phyloP scores from a whole-genome alignment of 2,329 filamentous ascomycete genomes.

The Xylaria sp. region DNA sequence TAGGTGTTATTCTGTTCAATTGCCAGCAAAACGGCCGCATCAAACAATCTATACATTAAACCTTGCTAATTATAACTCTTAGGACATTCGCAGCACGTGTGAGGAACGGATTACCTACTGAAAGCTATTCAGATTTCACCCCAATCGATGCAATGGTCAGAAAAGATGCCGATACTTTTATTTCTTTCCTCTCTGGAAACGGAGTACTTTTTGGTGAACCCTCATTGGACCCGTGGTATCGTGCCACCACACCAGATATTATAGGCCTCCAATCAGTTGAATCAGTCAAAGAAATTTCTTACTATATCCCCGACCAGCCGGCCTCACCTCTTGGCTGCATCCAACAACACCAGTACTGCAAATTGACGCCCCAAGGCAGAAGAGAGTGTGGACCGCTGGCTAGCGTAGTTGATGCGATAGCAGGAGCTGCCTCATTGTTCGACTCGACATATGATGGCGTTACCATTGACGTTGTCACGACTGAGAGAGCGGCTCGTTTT shows the following conservation, averaged over 20 bases:
- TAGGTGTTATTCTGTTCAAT: no score
- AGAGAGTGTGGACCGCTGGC: slow-evolving; percentile 1
- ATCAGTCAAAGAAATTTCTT: no score
- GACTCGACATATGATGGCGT: neutral
- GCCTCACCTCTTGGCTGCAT: neutral
- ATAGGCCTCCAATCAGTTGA: no score
- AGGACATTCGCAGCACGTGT: neutral
- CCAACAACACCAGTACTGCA: slow-evolving; percentile 13
- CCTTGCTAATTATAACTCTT: no score
- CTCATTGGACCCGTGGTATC: slow-evolving; percentile 9
- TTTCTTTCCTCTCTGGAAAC: slow-evolving; percentile 25
- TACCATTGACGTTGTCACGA: no score
- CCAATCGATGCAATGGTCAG: neutral
- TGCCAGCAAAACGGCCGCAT: no score
- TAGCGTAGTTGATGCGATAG: neutral
- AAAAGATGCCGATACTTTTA: slow-evolving; percentile 20
- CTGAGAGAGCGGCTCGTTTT: neutral
- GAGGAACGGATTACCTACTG: neutral
- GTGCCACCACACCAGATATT: no score
- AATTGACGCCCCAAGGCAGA: neutral
- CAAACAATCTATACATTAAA: no score
- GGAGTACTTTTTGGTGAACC: slow-evolving; percentile 20
- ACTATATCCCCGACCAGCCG: no score
- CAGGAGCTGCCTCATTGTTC: neutral
- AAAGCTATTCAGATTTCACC: neutral